phyloP scores from a whole-genome alignment of 2,329 filamentous ascomycete species.

The Amauroascus niger region DNA sequence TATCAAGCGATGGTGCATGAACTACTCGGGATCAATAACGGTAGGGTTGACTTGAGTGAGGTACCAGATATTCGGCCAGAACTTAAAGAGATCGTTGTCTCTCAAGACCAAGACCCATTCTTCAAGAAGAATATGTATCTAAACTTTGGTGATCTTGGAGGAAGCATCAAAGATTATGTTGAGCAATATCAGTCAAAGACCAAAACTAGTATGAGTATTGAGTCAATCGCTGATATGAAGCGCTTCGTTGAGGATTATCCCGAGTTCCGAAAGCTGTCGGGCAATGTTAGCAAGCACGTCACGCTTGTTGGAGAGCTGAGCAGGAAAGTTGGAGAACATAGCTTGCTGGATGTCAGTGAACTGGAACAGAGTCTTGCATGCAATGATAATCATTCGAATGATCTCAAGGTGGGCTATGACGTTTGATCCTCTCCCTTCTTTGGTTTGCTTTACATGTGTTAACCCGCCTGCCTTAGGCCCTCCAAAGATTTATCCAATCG shows the following conservation, averaged over 20 bases:
- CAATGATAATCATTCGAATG: slow-evolving; percentile 84
- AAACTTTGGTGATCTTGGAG: slow-evolving; percentile 90
- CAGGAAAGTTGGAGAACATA: slow-evolving; percentile 73
- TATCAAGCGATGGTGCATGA: slow-evolving; percentile 99
- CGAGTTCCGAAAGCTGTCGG: slow-evolving; percentile 91
- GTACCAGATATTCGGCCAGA: slow-evolving; percentile 78
- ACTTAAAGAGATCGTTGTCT: slow-evolving; percentile 85
- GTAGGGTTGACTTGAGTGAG: slow-evolving; percentile 77
- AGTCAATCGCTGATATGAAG: slow-evolving; percentile 98
- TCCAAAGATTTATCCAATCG: slow-evolving; percentile 78
- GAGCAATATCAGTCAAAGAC: slow-evolving; percentile 97
- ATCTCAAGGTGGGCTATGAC: slow-evolving; percentile 63
- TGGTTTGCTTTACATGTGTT: neutral
- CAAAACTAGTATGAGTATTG: slow-evolving; percentile 91
- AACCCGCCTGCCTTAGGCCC: slow-evolving; percentile 44
- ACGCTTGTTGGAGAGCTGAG: slow-evolving; percentile 91
- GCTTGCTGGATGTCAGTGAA: slow-evolving; percentile 89
- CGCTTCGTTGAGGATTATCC: slow-evolving; percentile 98
- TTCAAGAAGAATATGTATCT: slow-evolving; percentile 99
- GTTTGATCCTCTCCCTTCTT: neutral
- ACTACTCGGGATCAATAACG: slow-evolving; percentile 83
- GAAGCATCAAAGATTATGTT: slow-evolving; percentile 97
- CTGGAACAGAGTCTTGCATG: slow-evolving; percentile 93
- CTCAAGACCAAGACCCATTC: slow-evolving; percentile 94
- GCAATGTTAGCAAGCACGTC: slow-evolving; percentile 97